Base-by-base conservation (phyloP, 305 asterid species). In the Fraxinus albicans region DNA sequence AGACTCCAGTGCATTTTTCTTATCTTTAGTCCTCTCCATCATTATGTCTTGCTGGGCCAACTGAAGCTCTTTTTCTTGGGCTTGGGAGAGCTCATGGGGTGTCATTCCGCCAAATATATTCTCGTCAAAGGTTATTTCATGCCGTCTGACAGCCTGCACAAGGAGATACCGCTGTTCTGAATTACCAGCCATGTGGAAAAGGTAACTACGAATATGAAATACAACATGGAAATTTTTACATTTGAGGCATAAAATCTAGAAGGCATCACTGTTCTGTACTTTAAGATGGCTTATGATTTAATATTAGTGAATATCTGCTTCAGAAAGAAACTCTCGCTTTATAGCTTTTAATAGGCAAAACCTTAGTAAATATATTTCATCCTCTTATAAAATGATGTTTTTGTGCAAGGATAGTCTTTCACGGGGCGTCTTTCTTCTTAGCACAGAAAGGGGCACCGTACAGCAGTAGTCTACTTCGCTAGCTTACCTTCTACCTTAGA, bases 1-100 rank as follows among this genome's bases (percentile, higher is more conserved):
- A 35, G 99, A 92, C 93, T 95, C 99, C 79, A 97, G 88, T 47
- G 97, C 90, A 89, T 97, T 97, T 90, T 92, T 97, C 92, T 89
- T 90, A 83, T 97, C 98, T 90, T 97, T 94, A 86, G 98, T 95
- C 88, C 91, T 90, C 89, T 97, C 99, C 91, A 93, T 90, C 86
- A 84, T 83, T 25, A 86, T 83, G 85, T 97, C 99, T 86, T 97
- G 98, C 85, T 92, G 93, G 79, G 93, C 85, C 83, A 95, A 83
- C 86, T 89, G 90, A 83, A 77, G 85, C 87, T 97, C 99, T 84
- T 87, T 90, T 58, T 89, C 91, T 88, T 85, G 91, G 83, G 97
- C 98, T 85, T 85, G 87, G 75, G 91, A 85, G 77, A 97, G 88
- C 84, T 93, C 98, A 73, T 74, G 84, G 2, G 38, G 84, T 50